These are phyloP conservation scores for Paramecium caudatum DNA, from an alignment of 73 alveolate genomes.

Conservation along the genomic window DNA sequence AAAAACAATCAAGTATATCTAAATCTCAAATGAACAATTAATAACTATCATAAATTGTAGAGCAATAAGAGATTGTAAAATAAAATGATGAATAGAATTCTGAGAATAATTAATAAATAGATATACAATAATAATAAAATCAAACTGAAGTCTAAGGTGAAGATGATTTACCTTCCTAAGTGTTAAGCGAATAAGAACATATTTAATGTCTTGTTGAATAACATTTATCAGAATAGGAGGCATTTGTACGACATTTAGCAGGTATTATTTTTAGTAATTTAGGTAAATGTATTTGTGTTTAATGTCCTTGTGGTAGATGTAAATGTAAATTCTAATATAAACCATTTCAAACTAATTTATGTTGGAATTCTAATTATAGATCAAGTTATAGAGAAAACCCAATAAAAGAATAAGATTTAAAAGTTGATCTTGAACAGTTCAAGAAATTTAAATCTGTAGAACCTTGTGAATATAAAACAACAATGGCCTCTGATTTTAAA, in stretches of 20 bases:
- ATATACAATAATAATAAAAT: too few species aligned
- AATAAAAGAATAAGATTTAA: constrained; percentile 46
- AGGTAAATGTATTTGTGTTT: constrained; percentile 63
- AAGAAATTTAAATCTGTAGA: constrained; percentile 28
- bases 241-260: constrained; percentile 17
- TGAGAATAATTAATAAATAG: too few species aligned
- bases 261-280: not conserved
- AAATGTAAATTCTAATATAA: constrained; percentile 33
- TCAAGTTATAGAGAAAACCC: constrained; percentile 18
- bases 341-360: constrained; percentile 36
- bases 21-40: too few species aligned
- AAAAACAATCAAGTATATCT: too few species aligned
- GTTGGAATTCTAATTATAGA: constrained; percentile 46
- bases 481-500: constrained; percentile 47
- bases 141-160: not conserved
- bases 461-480: constrained; percentile 55
- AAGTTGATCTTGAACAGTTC: constrained; percentile 16
- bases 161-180: not conserved
- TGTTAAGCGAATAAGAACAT: constrained; percentile 41
- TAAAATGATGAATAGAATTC: too few species aligned
- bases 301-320: constrained; percentile 74
- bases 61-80: too few species aligned
- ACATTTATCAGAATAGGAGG: constrained; percentile 54
- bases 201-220: constrained; percentile 61
- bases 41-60: too few species aligned